phyloP scores from a whole-genome alignment of 2,329 filamentous ascomycete species.

The Verticillium klebahnii region DNA sequence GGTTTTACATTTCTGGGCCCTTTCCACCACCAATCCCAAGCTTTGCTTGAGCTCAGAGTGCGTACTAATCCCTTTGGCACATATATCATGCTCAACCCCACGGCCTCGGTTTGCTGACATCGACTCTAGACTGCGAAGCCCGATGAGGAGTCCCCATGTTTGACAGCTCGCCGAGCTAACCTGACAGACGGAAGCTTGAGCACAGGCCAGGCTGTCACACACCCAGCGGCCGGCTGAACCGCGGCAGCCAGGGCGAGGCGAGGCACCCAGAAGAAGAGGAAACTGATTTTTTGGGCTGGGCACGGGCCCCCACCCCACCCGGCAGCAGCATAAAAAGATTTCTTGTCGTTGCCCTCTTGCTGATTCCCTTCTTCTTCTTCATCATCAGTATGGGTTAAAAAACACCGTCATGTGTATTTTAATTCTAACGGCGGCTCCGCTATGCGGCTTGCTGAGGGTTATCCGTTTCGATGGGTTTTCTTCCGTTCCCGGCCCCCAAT shows the following conservation, averaged over 20 bases:
- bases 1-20: no score
- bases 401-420: constrained; percentile 49
- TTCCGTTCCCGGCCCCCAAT: constrained; percentile 52
- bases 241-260: not conserved
- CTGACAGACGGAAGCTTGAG: not conserved
- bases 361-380: constrained; percentile 24
- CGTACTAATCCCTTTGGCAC: not conserved
- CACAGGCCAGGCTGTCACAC: not conserved
- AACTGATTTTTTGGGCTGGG: not conserved
- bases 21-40: no score
- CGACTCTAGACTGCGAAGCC: no score
- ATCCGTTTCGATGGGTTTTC: constrained; percentile 43
- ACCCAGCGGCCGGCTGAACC: not conserved
- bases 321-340: constrained; percentile 4
- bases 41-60: not conserved
- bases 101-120: no score
- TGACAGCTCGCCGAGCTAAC: not conserved
- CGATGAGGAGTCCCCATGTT: not conserved
- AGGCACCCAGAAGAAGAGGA: not conserved
- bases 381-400: constrained; percentile 41
- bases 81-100: no score
- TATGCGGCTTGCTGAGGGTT: constrained; percentile 52
- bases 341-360: constrained; percentile 8
- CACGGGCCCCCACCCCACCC: not conserved
- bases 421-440: constrained; percentile 45